Conservation (phyloP, 2,329 filamentous ascomycete genomes). For the Diaporthe australafricana region DNA sequence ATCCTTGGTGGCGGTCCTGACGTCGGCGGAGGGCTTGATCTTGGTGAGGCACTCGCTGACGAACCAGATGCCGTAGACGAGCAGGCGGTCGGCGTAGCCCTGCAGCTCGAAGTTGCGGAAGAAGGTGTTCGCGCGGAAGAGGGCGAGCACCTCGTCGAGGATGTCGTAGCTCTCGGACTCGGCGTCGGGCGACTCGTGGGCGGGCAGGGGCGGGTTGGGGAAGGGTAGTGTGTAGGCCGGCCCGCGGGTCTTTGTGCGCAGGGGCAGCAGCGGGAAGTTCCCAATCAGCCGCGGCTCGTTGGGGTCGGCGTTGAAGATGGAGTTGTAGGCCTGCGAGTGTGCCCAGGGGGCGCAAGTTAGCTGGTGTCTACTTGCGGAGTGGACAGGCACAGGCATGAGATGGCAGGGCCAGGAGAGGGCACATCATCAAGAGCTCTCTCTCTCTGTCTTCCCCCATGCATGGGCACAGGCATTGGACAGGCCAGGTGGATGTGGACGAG, state of each 20-base stretch:
- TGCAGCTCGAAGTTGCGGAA: conserved; percentile 99
- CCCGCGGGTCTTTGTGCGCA: conserved; percentile 95
- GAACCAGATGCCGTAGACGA: conserved; percentile 97
- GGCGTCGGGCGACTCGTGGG: conserved; percentile 77
- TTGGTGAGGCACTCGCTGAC: conserved; percentile 90
- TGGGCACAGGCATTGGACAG: background rate
- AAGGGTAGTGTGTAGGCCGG: conserved; percentile 85
- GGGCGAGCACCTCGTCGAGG: conserved; percentile 89
- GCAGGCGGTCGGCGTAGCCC: conserved; percentile 90
- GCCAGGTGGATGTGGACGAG: background rate
- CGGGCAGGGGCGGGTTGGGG: conserved; percentile 67
- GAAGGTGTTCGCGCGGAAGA: conserved; percentile 98
- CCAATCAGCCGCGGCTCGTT: conserved; percentile 73
- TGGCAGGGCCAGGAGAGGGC: too few species aligned
- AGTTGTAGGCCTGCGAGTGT: conserved; percentile 86
- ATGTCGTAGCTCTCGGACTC: conserved; percentile 96
- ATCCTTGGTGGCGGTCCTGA: conserved; percentile 74
- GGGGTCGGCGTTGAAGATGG: conserved; percentile 91
- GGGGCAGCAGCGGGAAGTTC: conserved; percentile 94
- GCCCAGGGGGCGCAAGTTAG: conserved; percentile 39
- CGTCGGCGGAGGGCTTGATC: conserved; percentile 79
- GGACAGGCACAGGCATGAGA: background rate
- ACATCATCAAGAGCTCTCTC: too few species aligned
- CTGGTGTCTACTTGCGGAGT: conserved; percentile 6
- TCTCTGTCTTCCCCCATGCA: too few species aligned